Percentiles rank a stretch among this genome's conserved stretches.
phyloP scores from a whole-genome alignment of 192 early-diverging fungal species.

The Helicostylum pulchrum region DNA sequence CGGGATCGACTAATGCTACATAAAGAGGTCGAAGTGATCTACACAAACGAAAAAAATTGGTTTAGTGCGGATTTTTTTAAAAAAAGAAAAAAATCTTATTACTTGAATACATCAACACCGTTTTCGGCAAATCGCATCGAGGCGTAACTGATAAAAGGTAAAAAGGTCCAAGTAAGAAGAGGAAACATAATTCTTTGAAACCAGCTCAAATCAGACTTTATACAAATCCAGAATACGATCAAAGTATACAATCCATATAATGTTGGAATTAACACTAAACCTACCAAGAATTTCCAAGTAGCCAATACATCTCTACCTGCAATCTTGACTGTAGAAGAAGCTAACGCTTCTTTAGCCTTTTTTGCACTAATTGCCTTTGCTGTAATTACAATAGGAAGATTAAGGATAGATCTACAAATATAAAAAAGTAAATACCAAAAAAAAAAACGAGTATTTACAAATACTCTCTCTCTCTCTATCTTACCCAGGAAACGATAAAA shows the following conservation, averaged over 20 bases:
- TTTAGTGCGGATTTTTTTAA: background rate
- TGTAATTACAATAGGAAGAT: conserved; percentile 52
- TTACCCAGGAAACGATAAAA: conserved; percentile 84
- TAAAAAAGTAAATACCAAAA: too few relatives aligned
- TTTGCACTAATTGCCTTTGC: conserved; percentile 51
- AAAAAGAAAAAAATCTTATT: background rate
- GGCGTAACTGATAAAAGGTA: conserved; percentile 70
- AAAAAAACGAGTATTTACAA: conserved; percentile 10
- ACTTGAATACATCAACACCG: conserved; percentile 73
- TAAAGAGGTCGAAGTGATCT: conserved; percentile 83
- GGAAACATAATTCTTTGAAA: conserved; percentile 39
- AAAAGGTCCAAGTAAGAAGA: conserved; percentile 43
- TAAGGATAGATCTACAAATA: conserved; percentile 47
- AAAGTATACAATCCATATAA: conserved; percentile 71
- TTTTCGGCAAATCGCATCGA: conserved; percentile 73
- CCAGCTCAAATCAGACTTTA: conserved; percentile 28
- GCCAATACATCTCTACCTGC: conserved; percentile 92
- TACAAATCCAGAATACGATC: conserved; percentile 48
- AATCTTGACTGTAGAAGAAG: conserved; percentile 89
- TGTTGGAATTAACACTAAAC: conserved; percentile 68
- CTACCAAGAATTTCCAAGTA: conserved; percentile 92
- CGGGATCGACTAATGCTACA: conserved; percentile 61
- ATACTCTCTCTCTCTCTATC: background rate
- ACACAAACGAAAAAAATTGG: conserved; percentile 32
- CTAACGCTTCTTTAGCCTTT: conserved; percentile 72